These are phyloP conservation scores for Oemleria cerasiformis DNA, from an alignment of 306 rosid species.

Conservation along the genomic window DNA sequence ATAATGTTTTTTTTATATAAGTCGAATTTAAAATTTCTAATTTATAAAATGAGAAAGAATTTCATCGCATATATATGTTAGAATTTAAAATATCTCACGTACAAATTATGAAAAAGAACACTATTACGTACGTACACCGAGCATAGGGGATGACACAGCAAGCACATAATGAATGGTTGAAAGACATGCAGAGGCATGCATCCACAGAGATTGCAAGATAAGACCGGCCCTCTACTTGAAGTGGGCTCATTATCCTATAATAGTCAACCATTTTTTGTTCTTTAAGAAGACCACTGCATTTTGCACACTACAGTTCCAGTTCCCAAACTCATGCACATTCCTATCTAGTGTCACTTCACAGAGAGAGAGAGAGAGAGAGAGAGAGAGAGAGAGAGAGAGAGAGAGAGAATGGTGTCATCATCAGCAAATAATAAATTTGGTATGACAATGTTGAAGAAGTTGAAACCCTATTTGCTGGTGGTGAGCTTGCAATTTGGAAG, in stretches of 20 bases:
- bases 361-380: constrained; percentile 19
- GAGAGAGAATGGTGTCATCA: constrained; percentile 1
- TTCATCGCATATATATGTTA: too few species aligned
- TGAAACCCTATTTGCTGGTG: constrained; percentile 53
- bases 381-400: constrained; percentile 17
- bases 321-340: not conserved
- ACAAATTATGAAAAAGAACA: too few species aligned
- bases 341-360: not conserved
- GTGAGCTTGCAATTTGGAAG: constrained; percentile 58
- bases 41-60: too few species aligned
- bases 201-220: not conserved
- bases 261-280: not conserved
- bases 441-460: constrained; percentile 23
- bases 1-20: too few species aligned
- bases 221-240: not conserved
- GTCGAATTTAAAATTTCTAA: too few species aligned
- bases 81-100: too few species aligned
- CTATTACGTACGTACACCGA: too few species aligned
- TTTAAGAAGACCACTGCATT: constrained; percentile 19
- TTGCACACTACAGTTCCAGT: not conserved
- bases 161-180: not conserved
- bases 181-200: not conserved
- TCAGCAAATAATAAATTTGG: not conserved
- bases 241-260: not conserved
- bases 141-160: too few species aligned